These are phyloP conservation scores for Phytopythium ostracodes DNA, from an alignment of 352 stramenopile genomes.

Conservation along the genomic window DNA sequence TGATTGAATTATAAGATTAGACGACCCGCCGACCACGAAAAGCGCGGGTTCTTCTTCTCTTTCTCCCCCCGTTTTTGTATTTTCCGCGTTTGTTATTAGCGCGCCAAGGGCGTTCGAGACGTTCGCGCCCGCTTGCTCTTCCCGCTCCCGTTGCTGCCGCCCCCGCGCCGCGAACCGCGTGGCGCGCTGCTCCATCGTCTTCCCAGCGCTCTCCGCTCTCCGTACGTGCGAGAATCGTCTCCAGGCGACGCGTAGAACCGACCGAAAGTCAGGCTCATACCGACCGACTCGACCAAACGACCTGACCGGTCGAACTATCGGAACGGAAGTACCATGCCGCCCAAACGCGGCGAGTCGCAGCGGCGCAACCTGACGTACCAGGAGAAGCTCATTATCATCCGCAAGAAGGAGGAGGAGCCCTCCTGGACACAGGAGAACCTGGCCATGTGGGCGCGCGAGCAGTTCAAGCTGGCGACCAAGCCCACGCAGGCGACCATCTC, in stretches of 20 bases:
- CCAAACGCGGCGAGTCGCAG: conserved; percentile 9
- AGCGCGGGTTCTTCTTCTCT: background rate
- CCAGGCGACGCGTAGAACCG: background rate
- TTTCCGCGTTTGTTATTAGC: background rate
- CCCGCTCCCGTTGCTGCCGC: background rate
- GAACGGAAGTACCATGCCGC: background rate
- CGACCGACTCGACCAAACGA: background rate
- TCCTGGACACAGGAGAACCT: conserved; percentile 51
- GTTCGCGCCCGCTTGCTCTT: background rate
- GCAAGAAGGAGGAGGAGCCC: conserved; percentile 49
- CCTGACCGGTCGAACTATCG: background rate
- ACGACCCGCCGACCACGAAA: background rate
- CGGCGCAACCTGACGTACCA: conserved; percentile 61
- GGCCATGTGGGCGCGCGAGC: conserved; percentile 46
- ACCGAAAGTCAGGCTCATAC: background rate
- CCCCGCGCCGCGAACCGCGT: background rate
- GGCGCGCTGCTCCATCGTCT: background rate
- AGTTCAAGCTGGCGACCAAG: conserved; percentile 38
- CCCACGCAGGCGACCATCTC: conserved; percentile 68
- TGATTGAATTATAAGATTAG: conserved; percentile 4
- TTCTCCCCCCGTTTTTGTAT: background rate
- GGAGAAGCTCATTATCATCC: conserved; percentile 53
- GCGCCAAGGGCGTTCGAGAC: background rate
- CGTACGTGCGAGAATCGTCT: background rate
- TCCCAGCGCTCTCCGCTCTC: background rate